phyloP scores from a whole-genome alignment of 1,284 basidiomycete genomes.

The Ustilago hordei region DNA sequence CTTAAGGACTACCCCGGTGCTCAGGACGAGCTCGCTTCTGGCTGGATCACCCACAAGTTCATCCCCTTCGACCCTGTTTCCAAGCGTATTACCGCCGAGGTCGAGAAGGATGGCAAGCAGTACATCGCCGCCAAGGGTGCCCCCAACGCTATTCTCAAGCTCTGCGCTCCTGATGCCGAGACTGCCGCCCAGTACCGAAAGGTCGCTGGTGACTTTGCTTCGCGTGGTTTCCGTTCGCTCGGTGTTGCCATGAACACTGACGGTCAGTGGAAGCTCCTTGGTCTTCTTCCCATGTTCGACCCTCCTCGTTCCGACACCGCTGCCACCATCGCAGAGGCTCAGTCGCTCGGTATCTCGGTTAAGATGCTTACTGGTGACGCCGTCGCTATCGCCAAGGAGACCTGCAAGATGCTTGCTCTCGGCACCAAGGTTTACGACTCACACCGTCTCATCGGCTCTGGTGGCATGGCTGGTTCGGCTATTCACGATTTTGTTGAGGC shows the following conservation, averaged over 20 bases:
- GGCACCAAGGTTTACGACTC: constrained; percentile 75
- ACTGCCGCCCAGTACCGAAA: constrained; percentile 72
- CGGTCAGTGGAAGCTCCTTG: constrained; percentile 73
- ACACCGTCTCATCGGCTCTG: constrained; percentile 73
- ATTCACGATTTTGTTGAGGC: constrained; percentile 74
- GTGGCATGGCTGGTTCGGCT: constrained; percentile 73
- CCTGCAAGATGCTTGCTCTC: constrained; percentile 73
- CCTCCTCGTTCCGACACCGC: constrained; percentile 74
- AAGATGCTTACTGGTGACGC: constrained; percentile 77
- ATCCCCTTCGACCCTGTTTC: constrained; percentile 75
- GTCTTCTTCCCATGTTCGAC: constrained; percentile 73
- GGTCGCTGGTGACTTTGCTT: constrained; percentile 72
- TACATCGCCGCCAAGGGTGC: constrained; percentile 75
- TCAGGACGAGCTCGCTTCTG: constrained; percentile 72
- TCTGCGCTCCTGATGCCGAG: constrained; percentile 71
- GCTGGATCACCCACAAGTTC: constrained; percentile 74
- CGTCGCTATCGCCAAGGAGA: constrained; percentile 75
- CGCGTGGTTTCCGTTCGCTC: constrained; percentile 74
- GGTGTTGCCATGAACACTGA: constrained; percentile 74
- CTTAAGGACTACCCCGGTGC: constrained; percentile 74
- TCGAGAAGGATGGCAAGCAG: constrained; percentile 73
- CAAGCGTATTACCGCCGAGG: constrained; percentile 75
- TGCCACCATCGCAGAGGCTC: constrained; percentile 74
- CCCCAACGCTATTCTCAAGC: constrained; percentile 74
- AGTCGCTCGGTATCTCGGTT: constrained; percentile 73